phyloP scores from a whole-genome alignment of 306 rosid genomes.

The Prunus fruticosa region DNA sequence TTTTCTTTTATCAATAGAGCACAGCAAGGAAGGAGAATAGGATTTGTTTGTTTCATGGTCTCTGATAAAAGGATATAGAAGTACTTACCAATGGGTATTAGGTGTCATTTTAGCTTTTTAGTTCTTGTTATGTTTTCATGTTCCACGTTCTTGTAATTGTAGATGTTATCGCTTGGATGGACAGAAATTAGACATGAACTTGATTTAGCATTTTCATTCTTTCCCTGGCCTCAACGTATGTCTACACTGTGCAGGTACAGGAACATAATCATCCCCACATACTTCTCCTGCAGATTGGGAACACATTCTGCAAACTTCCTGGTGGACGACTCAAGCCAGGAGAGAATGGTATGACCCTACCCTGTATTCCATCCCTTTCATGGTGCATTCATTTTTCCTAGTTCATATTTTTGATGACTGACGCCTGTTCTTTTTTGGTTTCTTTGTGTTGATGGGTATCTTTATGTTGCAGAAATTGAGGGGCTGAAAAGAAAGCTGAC shows the following conservation, averaged over 20 bases:
- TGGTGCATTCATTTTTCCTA: not conserved
- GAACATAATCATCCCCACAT: conserved; percentile 99
- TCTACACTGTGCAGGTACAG: conserved; percentile 68
- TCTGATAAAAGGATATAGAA: not conserved
- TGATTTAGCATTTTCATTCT: conserved; percentile 2
- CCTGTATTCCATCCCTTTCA: not conserved
- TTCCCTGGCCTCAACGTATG: conserved; percentile 12
- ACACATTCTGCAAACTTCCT: conserved; percentile 97
- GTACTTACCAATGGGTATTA: not conserved
- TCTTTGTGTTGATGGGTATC: conserved; percentile 3
- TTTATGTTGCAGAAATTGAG: conserved; percentile 60
- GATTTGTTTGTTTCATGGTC: not conserved
- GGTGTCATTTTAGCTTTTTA: not conserved
- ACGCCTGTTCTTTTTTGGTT: conserved; percentile 4
- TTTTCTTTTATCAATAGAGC: not conserved
- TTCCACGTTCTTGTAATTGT: not conserved
- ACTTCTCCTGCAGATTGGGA: conserved; percentile 95
- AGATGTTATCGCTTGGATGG: not conserved
- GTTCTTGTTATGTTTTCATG: not conserved
- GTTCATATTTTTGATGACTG: not conserved
- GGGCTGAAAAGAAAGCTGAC: conserved; percentile 95
- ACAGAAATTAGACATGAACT: not conserved
- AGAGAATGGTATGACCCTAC: conserved; percentile 70
- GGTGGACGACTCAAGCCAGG: conserved; percentile 99
- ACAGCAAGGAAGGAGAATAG: not conserved